phyloP scores from a whole-genome alignment of 768 basidiomycete genomes.

The Psilocybe tampanensis region DNA sequence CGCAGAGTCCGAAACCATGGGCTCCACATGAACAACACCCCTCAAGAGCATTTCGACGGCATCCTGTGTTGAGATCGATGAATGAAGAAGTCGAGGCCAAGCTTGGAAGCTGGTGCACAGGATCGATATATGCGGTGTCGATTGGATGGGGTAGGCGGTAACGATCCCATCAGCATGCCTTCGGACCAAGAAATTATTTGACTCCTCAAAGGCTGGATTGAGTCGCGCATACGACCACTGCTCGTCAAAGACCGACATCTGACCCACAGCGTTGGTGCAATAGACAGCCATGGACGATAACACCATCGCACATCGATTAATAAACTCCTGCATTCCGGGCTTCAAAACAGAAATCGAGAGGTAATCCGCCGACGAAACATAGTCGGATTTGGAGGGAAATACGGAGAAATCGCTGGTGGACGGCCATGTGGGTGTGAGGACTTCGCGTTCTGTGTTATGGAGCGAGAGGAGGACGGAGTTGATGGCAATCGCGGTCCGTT shows the following conservation, averaged over 20 bases:
- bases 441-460: slow-evolving; percentile 72
- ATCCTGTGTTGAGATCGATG: slow-evolving; percentile 54
- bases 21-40: slow-evolving; percentile 86
- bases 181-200: slow-evolving; percentile 65
- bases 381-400: slow-evolving; percentile 59
- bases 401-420: slow-evolving; percentile 67
- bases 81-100: slow-evolving; percentile 80
- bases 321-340: slow-evolving; percentile 70
- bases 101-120: slow-evolving; percentile 79
- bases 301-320: slow-evolving; percentile 62
- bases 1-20: slow-evolving; percentile 69
- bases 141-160: slow-evolving; percentile 67
- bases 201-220: slow-evolving; percentile 66
- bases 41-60: slow-evolving; percentile 79
- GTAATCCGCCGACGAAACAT: slow-evolving; percentile 67
- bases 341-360: slow-evolving; percentile 60
- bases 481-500: slow-evolving; percentile 72
- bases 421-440: slow-evolving; percentile 76
- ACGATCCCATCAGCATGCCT: slow-evolving; percentile 63
- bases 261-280: slow-evolving; percentile 66
- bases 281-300: slow-evolving; percentile 57
- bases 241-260: slow-evolving; percentile 85
- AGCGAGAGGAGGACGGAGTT: slow-evolving; percentile 79
- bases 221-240: slow-evolving; percentile 72
- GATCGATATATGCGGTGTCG: slow-evolving; percentile 65